Conservation (phyloP, 192 early-diverging fungal species). For the Rhizoclosmatium globosum region DNA sequence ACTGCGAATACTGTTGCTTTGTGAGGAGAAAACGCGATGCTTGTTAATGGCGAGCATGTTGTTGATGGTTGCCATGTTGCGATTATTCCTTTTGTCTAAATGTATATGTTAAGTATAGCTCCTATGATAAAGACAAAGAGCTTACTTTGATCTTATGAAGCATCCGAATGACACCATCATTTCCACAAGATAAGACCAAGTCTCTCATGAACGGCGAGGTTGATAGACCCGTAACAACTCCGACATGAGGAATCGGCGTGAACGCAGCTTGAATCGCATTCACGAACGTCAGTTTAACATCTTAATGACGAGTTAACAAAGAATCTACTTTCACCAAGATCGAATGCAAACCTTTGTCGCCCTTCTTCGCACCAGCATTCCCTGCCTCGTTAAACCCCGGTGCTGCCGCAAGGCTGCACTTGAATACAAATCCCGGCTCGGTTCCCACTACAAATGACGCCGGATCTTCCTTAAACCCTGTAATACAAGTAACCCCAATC, state of each 20-base stretch:
- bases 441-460: slow-evolving; percentile 46
- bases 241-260: slow-evolving; percentile 46
- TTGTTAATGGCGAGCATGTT: slow-evolving; percentile 14
- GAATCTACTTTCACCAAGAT: neutral
- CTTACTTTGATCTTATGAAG: slow-evolving; percentile 50
- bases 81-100: slow-evolving; percentile 15
- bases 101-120: neutral
- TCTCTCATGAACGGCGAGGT: slow-evolving; percentile 56
- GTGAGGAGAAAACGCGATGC: slow-evolving; percentile 49
- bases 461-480: slow-evolving; percentile 30
- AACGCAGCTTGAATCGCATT: slow-evolving; percentile 46
- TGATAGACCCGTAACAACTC: slow-evolving; percentile 47
- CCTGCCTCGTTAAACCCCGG: slow-evolving; percentile 4
- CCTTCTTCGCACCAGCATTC: neutral
- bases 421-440: slow-evolving; percentile 56
- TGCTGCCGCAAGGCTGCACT: slow-evolving; percentile 40
- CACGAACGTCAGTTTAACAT: slow-evolving; percentile 2
- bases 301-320: neutral
- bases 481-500: slow-evolving; percentile 32
- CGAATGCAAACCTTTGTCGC: slow-evolving; percentile 17
- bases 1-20: slow-evolving; percentile 51
- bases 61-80: slow-evolving; percentile 53
- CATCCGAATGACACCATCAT: slow-evolving; percentile 50
- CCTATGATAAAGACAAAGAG: neutral
- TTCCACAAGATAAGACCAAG: slow-evolving; percentile 50